Base-by-base conservation (phyloP, 2,329 filamentous ascomycete genomes). In the Calonectria pseudoreteaudii region DNA sequence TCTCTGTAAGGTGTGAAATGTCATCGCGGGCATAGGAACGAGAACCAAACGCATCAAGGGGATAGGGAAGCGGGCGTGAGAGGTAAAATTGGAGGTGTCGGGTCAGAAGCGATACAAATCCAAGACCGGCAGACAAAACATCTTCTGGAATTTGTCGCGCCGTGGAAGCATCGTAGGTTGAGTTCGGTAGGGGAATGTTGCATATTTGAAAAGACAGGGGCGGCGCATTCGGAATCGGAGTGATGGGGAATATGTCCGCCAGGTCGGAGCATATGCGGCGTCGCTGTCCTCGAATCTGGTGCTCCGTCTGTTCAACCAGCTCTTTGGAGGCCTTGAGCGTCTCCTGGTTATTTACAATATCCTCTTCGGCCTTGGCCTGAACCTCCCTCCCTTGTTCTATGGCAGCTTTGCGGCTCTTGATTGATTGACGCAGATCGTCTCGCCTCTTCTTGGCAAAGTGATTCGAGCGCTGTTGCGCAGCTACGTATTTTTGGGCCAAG, bases 221-320 rank as follows among this genome's bases (percentile, higher is more conserved):
- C 4, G 90, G 87, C 16, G 86, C 86, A 10, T 87, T 85, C 0
- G 87, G 85, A 2, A 84, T 81, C 0, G 95, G 93, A 11, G 92
- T 90, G 73, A 99, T 98, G 5, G 94, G 92, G 81, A 96, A 98
- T 71, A 98, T 94, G 31, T 87, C 86, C 16, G 92, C 87, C 0
- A 99, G 87, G 76, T 98, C 95, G 77, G 97, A 93, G 83, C 95
- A 96, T 70, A 98, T 94, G 44, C 97, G 93, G 18, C 96, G 92
- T 28, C 96, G 91, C 83, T 98, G 97, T n/a, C 94, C 95, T 72
- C 90, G 91, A n/a, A 95, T 93, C 26, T 92, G 91, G 66, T 93
- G 91, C 52, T 88, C 88, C 0, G 90, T 92, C 62, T 88, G 84
- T 5, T 87, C 86, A 0, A 94, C 84, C 1, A 93, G 86, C 7